Conservation (phyloP, 2,329 filamentous ascomycete genomes). For the Phoma sp. region DNA sequence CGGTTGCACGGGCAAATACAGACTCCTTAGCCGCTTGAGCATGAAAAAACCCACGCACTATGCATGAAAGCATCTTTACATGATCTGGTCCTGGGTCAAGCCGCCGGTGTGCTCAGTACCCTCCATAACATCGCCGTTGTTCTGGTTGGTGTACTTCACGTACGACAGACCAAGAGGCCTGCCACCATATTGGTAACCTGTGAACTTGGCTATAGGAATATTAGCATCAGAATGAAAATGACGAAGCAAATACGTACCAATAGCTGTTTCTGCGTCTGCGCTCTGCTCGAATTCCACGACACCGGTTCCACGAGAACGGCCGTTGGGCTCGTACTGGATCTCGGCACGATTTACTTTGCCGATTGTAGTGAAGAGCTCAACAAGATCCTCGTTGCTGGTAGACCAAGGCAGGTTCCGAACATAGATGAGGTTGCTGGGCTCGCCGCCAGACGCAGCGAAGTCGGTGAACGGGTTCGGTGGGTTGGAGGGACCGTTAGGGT, state of each 20-base stretch:
- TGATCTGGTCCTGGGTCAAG: constrained; percentile 97
- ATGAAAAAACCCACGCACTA: constrained; percentile 3
- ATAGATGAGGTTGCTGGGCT: constrained; percentile 85
- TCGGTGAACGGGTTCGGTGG: constrained; percentile 94
- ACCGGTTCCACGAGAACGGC: constrained; percentile 90
- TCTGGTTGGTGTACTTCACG: constrained; percentile 87
- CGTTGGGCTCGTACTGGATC: constrained; percentile 97
- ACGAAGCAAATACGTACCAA: constrained; percentile 61
- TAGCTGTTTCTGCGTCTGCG: constrained; percentile 89
- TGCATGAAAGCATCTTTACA: constrained; percentile 63
- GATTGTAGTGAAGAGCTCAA: constrained; percentile 97
- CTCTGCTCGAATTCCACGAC: constrained; percentile 91
- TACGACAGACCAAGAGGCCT: constrained; percentile 92
- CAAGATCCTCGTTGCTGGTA: constrained; percentile 95
- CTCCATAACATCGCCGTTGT: constrained; percentile 74
- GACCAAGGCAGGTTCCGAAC: constrained; percentile 99
- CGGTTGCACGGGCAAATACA: constrained; percentile 9
- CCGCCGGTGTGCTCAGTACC: constrained; percentile 72
- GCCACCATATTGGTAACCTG: constrained; percentile 95
- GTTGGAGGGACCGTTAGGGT: constrained; percentile 59
- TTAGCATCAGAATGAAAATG: constrained; percentile 28
- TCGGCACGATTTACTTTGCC: constrained; percentile 98
- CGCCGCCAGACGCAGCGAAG: constrained; percentile 84
- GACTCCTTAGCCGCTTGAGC: constrained; percentile 1
- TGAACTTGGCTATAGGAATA: constrained; percentile 77